phyloP scores from a whole-genome alignment of 169 alveolate species.

The Plasmodium gonderi region DNA sequence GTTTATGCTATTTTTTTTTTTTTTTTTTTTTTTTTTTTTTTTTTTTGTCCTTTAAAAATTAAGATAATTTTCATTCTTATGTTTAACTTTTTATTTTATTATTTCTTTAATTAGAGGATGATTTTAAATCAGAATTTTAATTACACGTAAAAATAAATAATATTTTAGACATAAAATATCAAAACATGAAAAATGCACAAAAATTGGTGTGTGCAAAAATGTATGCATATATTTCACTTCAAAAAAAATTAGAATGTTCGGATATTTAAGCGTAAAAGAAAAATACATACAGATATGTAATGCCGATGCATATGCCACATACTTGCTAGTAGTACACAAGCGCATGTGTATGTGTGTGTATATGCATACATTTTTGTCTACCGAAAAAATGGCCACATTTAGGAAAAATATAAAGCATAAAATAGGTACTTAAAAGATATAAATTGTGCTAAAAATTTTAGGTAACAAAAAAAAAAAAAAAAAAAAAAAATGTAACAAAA shows the following conservation, averaged over 20 bases:
- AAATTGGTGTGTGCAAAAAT: background rate
- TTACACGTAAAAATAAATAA: background rate
- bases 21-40: background rate
- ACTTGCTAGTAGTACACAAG: no score
- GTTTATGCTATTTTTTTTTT: background rate
- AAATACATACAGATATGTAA: background rate
- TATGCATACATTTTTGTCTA: background rate
- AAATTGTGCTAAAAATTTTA: background rate
- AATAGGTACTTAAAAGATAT: background rate
- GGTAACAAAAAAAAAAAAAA: background rate
- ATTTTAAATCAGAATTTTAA: background rate
- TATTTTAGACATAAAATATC: background rate
- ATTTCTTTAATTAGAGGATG: background rate
- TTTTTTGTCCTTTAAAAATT: slow-evolving; percentile 22
- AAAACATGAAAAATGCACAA: background rate
- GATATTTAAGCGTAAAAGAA: background rate
- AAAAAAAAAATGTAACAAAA: background rate
- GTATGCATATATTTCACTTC: background rate
- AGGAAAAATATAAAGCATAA: background rate
- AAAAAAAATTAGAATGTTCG: background rate
- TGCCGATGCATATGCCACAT: background rate
- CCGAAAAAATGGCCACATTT: background rate
- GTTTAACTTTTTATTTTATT: background rate
- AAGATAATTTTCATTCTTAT: slow-evolving; percentile 1
- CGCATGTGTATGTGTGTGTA: background rate